A percentile compares a stretch with the other conserved stretches of the same genome.
Conservation (phyloP, 225 moss, liverwort and hornwort species). For the Marchantia paleacea region DNA sequence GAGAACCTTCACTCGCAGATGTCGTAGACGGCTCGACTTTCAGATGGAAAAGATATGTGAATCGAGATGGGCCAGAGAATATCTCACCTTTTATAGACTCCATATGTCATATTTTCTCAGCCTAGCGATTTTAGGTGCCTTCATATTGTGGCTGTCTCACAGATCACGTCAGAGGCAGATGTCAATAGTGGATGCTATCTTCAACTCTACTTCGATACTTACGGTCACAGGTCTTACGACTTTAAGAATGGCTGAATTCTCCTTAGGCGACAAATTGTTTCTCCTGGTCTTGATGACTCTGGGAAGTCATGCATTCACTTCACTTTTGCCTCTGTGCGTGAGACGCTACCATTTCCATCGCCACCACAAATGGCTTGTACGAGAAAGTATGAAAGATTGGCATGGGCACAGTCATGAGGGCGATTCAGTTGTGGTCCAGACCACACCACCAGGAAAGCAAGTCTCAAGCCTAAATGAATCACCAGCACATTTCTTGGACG, state of each 20-base stretch:
- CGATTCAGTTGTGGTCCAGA: not conserved
- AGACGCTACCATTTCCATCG: constrained; percentile 48
- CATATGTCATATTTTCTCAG: constrained; percentile 46
- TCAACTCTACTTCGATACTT: constrained; percentile 51
- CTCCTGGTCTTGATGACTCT: constrained; percentile 59
- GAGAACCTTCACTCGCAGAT: not conserved
- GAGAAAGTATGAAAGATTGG: not conserved
- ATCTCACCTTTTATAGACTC: constrained; percentile 46
- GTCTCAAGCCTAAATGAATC: not conserved
- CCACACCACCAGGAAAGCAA: not conserved
- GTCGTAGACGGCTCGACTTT: not conserved
- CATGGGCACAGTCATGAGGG: not conserved
- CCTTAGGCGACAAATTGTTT: constrained; percentile 37
- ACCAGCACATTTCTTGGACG: not conserved
- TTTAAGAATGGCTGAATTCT: constrained; percentile 49
- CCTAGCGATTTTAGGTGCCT: constrained; percentile 40
- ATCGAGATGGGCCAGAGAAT: constrained; percentile 2
- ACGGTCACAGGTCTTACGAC: constrained; percentile 55
- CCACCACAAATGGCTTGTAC: constrained; percentile 7
- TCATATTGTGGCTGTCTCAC: constrained; percentile 42
- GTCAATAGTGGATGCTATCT: constrained; percentile 53
- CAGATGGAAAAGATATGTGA: not conserved
- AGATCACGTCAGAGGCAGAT: constrained; percentile 27
- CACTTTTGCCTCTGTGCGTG: constrained; percentile 59
- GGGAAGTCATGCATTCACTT: constrained; percentile 57